These are phyloP conservation scores for Solanum arcanum DNA, from an alignment of 257 asterid genomes.

Conservation along the genomic window DNA sequence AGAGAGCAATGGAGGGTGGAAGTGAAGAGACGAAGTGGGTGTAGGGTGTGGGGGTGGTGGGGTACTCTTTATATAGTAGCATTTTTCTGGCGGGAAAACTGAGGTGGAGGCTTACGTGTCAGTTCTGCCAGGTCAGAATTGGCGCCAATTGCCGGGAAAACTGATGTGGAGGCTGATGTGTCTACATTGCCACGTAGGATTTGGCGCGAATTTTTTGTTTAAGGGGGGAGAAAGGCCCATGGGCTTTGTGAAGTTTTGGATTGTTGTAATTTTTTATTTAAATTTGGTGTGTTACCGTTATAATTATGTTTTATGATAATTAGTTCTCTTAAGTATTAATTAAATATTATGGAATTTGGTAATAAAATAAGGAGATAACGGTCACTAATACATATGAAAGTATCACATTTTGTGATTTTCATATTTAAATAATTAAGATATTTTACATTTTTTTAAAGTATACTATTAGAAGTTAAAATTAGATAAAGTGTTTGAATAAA, in stretches of 20 bases:
- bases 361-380: neutral
- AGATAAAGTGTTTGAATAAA: neutral
- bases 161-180: conserved; percentile 20
- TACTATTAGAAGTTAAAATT: neutral
- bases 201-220: neutral
- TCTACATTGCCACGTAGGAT: conserved; percentile 7
- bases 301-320: neutral
- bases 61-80: neutral
- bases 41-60: neutral
- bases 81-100: conserved; percentile 38
- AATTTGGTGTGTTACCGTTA: neutral
- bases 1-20: neutral
- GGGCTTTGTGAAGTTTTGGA: neutral
- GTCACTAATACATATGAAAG: neutral
- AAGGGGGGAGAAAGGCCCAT: neutral
- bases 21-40: neutral
- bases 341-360: neutral
- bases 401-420: neutral
- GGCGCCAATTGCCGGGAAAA: conserved; percentile 33
- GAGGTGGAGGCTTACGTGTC: neutral
- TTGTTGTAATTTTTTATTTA: neutral
- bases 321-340: neutral
- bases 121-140: neutral
- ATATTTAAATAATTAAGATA: neutral
- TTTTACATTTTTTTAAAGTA: neutral